These are phyloP conservation scores for Rutstroemia sp. DNA, from an alignment of 2,329 filamentous ascomycete species.

Conservation along the genomic window DNA sequence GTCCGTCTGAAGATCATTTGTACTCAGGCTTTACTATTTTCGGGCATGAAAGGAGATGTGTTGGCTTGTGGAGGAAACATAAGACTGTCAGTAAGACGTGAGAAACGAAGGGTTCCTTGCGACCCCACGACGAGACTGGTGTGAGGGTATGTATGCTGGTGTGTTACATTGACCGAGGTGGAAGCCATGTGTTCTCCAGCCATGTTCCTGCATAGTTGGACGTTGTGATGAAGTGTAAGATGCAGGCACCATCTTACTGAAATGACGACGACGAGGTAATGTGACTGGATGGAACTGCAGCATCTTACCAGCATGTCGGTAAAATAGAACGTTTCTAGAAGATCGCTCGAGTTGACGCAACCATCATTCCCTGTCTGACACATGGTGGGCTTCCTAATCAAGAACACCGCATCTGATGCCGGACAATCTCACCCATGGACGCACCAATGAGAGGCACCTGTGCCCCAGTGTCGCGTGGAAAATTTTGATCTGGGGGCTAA, in stretches of 20 bases:
- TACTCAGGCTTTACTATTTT: neutral
- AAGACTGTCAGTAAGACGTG: neutral
- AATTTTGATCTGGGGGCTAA: slow-evolving; percentile 3
- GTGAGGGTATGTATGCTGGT: neutral
- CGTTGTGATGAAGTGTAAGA: neutral
- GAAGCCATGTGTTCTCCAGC: slow-evolving; percentile 1
- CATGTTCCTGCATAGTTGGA: slow-evolving; percentile 2
- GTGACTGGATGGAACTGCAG: slow-evolving; percentile 1
- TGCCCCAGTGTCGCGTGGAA: neutral
- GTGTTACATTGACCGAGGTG: neutral
- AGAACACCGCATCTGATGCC: neutral
- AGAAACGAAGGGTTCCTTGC: neutral
- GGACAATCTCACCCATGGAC: neutral
- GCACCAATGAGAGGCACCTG: neutral
- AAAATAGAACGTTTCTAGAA: slow-evolving; percentile 7
- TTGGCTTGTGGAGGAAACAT: neutral
- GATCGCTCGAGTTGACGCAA: slow-evolving; percentile 4
- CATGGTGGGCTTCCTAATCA: slow-evolving; percentile 1
- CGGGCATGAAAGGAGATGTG: neutral
- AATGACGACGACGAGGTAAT: slow-evolving; percentile 4
- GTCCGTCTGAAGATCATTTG: neutral
- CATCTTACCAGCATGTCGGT: neutral
- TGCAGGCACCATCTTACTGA: neutral
- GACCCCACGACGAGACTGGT: neutral
- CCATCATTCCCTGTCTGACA: slow-evolving; percentile 1